Evolutionary conservation across 2,329 filamentous ascomycete species (phyloP).

Genomic region (Cordyceps javanica): DNA sequence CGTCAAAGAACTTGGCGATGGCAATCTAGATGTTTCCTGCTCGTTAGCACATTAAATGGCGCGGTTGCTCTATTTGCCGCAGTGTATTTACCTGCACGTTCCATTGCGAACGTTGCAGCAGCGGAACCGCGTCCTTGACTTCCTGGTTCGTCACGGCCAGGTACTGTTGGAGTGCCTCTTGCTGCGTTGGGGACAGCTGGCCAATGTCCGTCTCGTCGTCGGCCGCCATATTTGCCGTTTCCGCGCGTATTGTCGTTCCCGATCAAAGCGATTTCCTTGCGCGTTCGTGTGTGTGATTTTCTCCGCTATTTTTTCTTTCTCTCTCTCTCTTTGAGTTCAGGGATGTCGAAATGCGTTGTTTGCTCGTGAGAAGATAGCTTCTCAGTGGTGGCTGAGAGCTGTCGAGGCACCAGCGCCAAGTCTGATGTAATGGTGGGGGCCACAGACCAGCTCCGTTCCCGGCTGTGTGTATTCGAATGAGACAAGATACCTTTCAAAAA

Average conservation of each 20-base stretch:
- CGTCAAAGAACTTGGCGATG: slow-evolving; percentile 96
- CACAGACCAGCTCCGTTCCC: not conserved
- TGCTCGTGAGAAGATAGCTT: not conserved
- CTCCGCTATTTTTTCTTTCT: too few relatives aligned
- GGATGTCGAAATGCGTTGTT: not conserved
- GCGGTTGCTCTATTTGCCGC: too few relatives aligned
- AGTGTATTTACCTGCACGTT: slow-evolving; percentile 71
- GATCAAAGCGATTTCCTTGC: not conserved
- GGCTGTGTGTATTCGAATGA: not conserved
- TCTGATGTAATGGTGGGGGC: slow-evolving; percentile 8
- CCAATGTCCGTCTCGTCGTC: slow-evolving; percentile 46
- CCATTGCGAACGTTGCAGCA: slow-evolving; percentile 87
- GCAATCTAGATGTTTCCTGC: slow-evolving; percentile 62
- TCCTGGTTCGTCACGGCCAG: slow-evolving; percentile 83
- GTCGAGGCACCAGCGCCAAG: not conserved
- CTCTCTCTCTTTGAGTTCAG: not conserved
- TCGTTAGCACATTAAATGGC: not conserved
- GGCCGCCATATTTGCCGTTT: slow-evolving; percentile 26
- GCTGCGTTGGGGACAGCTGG: slow-evolving; percentile 71
- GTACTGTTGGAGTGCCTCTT: slow-evolving; percentile 80
- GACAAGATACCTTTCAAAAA: not conserved
- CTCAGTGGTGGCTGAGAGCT: not conserved
- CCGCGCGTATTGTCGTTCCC: too few relatives aligned
- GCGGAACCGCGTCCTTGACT: slow-evolving; percentile 64
- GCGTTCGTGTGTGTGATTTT: too few relatives aligned